Base-by-base conservation (phyloP, 1,284 basidiomycete genomes). In the Mycosarcoma maydis region DNA sequence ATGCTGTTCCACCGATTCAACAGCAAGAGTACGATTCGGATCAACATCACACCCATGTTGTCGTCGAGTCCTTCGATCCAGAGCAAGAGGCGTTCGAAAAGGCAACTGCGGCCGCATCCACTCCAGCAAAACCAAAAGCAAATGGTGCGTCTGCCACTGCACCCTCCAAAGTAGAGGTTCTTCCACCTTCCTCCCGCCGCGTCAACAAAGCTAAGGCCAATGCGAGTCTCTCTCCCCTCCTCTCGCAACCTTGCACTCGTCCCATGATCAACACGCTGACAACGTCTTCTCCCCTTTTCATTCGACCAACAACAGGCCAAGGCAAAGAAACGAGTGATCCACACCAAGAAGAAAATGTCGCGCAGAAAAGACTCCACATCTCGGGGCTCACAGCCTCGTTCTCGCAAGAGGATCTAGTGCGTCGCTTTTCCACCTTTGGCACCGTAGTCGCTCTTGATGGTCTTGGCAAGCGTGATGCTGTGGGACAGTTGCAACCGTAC, bases 321-420 rank as follows among this genome's bases (percentile, higher is more conserved):
- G 24, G 54, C 50, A 17, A 69, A 69, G 66, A 69, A 69, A 36
- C 50, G 44, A 42, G 44, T 69, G 29, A 59, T 69, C n/a, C 66
- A 69, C 55, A 69, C 66, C 37, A 61, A 58, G 48, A 69, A 69
- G 42, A 69, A 69, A 41, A 69, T 62, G 58, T 68, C 58, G 7
- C 45, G 54, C 51, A 58, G 39, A 67, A 71, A 62, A 65, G 77
- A 48, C 57, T 79, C 60, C 67, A 68, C 62, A 58, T 79, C 59
- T 72, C 72, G 34, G 77, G 77, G 38, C 72, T 79, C 51, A 78
- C 67, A 40, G 46, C 58, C 23, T 39, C 57, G 24, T 72, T 79
- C 52, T 72, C 72, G 49, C 39, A 54, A 48, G 66, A 59, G 43
- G 74, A 76, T 19, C 43, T 79, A 46, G 47, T 38, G 7, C 57